Conservation (phyloP, 2,329 filamentous ascomycete species). For the Ascochyta pisi region DNA sequence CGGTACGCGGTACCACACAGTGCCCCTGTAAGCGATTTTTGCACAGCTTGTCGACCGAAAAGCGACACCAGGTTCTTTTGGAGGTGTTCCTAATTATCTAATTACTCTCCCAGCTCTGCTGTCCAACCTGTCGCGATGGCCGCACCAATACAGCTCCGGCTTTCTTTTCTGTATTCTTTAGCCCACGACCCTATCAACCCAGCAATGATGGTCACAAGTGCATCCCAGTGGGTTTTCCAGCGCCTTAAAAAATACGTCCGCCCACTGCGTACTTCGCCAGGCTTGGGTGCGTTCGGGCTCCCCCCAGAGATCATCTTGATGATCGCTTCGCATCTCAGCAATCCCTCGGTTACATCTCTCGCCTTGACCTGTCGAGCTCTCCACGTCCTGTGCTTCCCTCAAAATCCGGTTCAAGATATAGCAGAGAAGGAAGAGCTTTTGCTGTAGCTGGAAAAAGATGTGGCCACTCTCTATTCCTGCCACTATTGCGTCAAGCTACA, state of each 20-base stretch:
- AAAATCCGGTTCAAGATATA: constrained; percentile 2
- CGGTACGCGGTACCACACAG: no score
- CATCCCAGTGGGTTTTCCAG: background rate
- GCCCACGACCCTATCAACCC: background rate
- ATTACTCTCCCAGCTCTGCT: no score
- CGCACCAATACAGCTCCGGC: background rate
- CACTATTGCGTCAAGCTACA: no score
- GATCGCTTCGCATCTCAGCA: constrained; percentile 21
- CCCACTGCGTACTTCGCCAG: constrained; percentile 5
- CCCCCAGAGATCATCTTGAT: constrained; percentile 27
- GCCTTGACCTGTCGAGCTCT: constrained; percentile 27
- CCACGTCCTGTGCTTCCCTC: constrained; percentile 21
- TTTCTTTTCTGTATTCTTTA: background rate
- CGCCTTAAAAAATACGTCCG: constrained; percentile 11
- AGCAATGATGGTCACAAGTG: background rate
- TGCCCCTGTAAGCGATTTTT: no score
- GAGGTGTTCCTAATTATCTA: no score
- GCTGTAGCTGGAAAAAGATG: no score
- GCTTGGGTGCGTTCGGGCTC: constrained; percentile 17
- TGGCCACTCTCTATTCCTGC: no score
- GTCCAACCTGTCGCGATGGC: no score
- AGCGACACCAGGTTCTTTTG: no score
- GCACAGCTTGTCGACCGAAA: no score
- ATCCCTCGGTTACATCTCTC: constrained; percentile 15
- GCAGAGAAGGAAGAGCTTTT: no score